Conservation (phyloP, 345 rosid species). For the Lumnitzera littorea region DNA sequence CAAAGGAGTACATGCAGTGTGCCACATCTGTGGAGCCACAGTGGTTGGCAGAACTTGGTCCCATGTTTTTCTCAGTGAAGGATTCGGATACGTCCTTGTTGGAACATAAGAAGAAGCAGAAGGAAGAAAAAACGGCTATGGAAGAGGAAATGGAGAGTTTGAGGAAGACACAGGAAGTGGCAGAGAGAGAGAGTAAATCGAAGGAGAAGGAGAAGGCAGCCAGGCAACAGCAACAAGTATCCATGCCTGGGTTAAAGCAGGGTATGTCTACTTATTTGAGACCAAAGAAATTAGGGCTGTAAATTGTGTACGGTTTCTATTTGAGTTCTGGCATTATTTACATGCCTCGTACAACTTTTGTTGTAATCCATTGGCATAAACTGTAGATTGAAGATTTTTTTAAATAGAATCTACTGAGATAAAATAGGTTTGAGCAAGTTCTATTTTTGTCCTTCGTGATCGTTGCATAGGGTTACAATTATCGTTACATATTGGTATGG, state of each 20-base stretch:
- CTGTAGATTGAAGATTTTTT: too few species aligned
- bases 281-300: constrained; percentile 80
- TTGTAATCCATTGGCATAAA: too few species aligned
- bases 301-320: constrained; percentile 1
- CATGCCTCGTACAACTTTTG: too few species aligned
- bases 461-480: too few species aligned
- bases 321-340: too few species aligned
- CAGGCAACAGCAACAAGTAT: constrained; percentile 68
- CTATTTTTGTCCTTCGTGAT: too few species aligned
- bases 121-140: constrained; percentile 86
- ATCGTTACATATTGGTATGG: too few species aligned
- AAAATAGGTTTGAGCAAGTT: too few species aligned
- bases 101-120: constrained; percentile 90
- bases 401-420: too few species aligned
- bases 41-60: constrained; percentile 93
- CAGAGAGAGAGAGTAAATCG: constrained; percentile 39
- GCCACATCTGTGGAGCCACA: constrained; percentile 92
- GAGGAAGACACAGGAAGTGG: constrained; percentile 69
- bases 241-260: constrained; percentile 58
- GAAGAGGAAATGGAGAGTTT: constrained; percentile 91
- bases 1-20: constrained; percentile 98
- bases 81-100: constrained; percentile 81
- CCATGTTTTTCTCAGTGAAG: constrained; percentile 94
- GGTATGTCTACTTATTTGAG: constrained; percentile 64
- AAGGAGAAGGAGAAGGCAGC: constrained; percentile 52